phyloP scores from a whole-genome alignment of 768 basidiomycete species.

The Tephrocybe sp. region DNA sequence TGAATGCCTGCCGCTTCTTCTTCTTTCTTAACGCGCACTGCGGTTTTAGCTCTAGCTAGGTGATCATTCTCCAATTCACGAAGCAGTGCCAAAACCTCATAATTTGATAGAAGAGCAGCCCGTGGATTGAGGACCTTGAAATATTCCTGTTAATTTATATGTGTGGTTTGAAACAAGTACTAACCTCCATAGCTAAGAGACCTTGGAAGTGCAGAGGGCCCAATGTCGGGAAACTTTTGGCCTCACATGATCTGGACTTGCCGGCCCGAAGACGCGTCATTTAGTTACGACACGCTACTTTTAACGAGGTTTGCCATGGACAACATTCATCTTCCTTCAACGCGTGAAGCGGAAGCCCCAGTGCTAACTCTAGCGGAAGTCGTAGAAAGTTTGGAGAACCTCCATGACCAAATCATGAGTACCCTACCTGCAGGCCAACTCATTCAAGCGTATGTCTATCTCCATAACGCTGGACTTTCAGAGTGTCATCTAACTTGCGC shows the following conservation, averaged over 20 bases:
- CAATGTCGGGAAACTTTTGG: neutral
- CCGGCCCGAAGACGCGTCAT: neutral
- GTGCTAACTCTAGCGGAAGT: slow-evolving; percentile 1
- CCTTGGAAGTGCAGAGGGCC: neutral
- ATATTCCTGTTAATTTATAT: neutral
- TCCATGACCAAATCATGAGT: slow-evolving; percentile 13
- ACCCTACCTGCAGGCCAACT: slow-evolving; percentile 14
- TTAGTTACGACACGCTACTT: neutral
- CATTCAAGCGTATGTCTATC: slow-evolving; percentile 14
- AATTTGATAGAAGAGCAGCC: slow-evolving; percentile 83
- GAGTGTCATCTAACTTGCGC: neutral
- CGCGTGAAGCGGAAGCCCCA: slow-evolving; percentile 9
- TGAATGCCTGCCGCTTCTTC: slow-evolving; percentile 50
- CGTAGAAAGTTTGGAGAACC: slow-evolving; percentile 9
- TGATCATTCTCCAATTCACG: slow-evolving; percentile 75
- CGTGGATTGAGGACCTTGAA: slow-evolving; percentile 64
- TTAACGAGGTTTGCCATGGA: slow-evolving; percentile 9
- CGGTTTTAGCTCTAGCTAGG: slow-evolving; percentile 64
- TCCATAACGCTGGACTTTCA: neutral
- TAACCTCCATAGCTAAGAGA: slow-evolving; percentile 5
- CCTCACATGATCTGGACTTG: slow-evolving; percentile 2
- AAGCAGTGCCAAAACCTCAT: slow-evolving; percentile 79
- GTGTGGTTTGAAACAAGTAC: neutral
- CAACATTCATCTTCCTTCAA: slow-evolving; percentile 10
- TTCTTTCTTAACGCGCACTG: slow-evolving; percentile 73